Conservation (phyloP, 202 grass and related monocot species). For the Panicum hallii region DNA sequence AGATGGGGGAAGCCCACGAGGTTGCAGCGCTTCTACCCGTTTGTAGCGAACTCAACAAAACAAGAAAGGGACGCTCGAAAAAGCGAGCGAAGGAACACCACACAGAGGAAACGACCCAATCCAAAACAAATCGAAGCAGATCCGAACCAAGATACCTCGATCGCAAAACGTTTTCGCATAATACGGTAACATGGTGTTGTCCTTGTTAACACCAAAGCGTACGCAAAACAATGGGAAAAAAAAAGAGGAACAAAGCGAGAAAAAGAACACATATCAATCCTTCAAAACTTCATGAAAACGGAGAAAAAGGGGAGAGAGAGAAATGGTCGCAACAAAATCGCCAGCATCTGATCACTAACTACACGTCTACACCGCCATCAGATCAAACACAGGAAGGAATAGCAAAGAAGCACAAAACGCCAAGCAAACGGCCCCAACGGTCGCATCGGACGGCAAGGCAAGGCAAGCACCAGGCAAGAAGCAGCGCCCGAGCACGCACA, state of each 20-base stretch:
- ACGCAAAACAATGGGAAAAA: background rate
- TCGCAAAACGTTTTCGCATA: background rate
- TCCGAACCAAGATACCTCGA: background rate
- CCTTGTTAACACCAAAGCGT: conserved; percentile 32
- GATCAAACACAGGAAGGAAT: background rate
- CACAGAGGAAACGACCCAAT: background rate
- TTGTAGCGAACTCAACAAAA: conserved; percentile 27
- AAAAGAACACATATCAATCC: background rate
- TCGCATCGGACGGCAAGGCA: background rate
- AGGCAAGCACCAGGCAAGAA: background rate
- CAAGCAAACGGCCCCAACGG: background rate
- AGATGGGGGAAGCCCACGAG: conserved; percentile 28
- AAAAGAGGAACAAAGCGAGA: background rate
- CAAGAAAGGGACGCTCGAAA: conserved; percentile 40
- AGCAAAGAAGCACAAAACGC: background rate
- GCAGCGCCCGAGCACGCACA: background rate
- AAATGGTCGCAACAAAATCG: background rate
- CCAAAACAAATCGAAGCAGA: conserved; percentile 24
- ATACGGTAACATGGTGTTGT: background rate
- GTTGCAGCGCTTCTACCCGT: conserved; percentile 15
- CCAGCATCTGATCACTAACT: conserved; percentile 16
- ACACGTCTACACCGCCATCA: background rate
- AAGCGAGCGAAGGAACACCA: background rate
- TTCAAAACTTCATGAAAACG: background rate
- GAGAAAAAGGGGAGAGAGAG: background rate